Conservation (phyloP, 2,329 filamentous ascomycete species). For the Colletotrichum paranaense region DNA sequence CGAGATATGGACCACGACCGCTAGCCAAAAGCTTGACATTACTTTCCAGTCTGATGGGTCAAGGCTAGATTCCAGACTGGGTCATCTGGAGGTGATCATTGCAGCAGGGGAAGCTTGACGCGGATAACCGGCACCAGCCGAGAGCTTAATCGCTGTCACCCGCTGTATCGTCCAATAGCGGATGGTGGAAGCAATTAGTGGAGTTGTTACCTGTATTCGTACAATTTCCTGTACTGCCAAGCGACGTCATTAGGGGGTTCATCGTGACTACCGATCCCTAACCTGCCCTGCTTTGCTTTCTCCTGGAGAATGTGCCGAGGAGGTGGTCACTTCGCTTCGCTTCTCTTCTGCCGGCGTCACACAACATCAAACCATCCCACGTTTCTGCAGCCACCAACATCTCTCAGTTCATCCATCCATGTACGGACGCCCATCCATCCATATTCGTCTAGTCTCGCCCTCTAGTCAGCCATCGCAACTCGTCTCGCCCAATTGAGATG, state of each 20-base stretch:
- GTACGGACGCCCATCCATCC: neutral
- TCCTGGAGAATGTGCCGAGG: neutral
- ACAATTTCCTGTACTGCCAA: neutral
- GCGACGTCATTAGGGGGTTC: constrained; percentile 23
- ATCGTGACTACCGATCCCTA: neutral
- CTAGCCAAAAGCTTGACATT: constrained; percentile 31
- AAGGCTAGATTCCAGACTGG: neutral
- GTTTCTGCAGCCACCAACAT: neutral
- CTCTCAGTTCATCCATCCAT: neutral
- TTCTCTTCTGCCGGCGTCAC: neutral
- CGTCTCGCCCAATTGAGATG: neutral
- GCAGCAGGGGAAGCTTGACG: constrained; percentile 13
- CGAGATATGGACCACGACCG: neutral
- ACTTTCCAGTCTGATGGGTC: neutral
- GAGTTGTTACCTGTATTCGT: neutral
- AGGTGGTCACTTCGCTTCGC: neutral
- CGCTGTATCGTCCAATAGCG: neutral
- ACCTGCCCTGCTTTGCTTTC: neutral
- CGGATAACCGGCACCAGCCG: constrained; percentile 25
- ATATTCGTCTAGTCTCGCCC: neutral
- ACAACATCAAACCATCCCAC: neutral
- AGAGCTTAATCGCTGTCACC: constrained; percentile 25
- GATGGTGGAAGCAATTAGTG: neutral
- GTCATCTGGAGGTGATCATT: constrained; percentile 1
- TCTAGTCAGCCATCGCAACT: neutral